A percentile compares a stretch with the other conserved stretches of the same genome.
Conservation (phyloP, 768 basidiomycete genomes). For the Pulveroboletus ravenelii region DNA sequence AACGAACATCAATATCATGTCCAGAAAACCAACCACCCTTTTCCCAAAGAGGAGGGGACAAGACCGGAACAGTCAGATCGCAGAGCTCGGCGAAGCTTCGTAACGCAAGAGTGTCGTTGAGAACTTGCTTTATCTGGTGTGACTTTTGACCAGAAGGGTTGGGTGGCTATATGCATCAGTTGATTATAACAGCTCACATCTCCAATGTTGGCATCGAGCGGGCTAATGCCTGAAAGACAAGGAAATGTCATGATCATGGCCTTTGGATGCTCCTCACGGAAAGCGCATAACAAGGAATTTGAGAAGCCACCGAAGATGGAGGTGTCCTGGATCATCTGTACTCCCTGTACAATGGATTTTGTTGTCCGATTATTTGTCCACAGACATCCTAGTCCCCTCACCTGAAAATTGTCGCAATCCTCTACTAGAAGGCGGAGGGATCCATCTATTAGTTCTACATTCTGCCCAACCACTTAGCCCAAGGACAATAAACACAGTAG, state of each 20-base stretch:
- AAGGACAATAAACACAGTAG: neutral
- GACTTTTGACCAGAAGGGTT: conserved; percentile 25
- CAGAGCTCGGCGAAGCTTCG: conserved; percentile 46
- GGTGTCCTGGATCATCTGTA: conserved; percentile 64
- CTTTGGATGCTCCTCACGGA: conserved; percentile 68
- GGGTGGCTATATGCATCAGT: neutral
- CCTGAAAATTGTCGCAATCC: conserved; percentile 74
- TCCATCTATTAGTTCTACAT: conserved; percentile 63
- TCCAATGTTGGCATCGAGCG: conserved; percentile 31
- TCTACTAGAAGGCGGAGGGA: conserved; percentile 64
- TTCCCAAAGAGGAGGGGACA: conserved; percentile 42
- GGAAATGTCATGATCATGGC: conserved; percentile 54
- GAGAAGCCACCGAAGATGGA: conserved; percentile 64
- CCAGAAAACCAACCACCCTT: conserved; percentile 25
- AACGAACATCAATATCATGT: conserved; percentile 16
- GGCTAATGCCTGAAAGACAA: conserved; percentile 45
- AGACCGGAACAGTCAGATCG: conserved; percentile 48
- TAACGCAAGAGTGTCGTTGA: conserved; percentile 64
- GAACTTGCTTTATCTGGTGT: conserved; percentile 36
- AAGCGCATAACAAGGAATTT: conserved; percentile 48
- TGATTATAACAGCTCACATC: conserved; percentile 38
- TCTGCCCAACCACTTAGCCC: conserved; percentile 35
- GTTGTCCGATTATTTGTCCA: neutral
- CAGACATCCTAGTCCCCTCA: conserved; percentile 19
- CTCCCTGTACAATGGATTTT: conserved; percentile 42